phyloP scores from a whole-genome alignment of 2,329 filamentous ascomycete species.

The Anthostomella pinea region DNA sequence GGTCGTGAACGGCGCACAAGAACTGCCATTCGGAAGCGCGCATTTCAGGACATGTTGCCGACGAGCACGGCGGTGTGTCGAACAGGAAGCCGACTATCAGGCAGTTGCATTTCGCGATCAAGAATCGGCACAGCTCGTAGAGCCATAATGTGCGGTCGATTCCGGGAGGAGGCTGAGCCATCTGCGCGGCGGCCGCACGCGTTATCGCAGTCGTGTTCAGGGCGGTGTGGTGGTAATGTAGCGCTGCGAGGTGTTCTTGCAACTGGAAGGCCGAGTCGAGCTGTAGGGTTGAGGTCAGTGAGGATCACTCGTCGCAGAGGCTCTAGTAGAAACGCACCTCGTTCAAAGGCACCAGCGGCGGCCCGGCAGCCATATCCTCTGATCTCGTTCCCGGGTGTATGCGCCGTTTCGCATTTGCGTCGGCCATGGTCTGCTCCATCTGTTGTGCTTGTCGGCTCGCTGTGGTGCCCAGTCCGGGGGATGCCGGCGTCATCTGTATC shows the following conservation, averaged over 20 bases:
- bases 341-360: slow-evolving; percentile 78
- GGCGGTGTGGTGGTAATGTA: slow-evolving; percentile 77
- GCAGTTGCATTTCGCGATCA: slow-evolving; percentile 90
- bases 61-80: slow-evolving; percentile 84
- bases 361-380: slow-evolving; percentile 89
- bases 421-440: slow-evolving; percentile 62
- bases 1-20: slow-evolving; percentile 93
- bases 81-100: slow-evolving; percentile 91
- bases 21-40: slow-evolving; percentile 99
- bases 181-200: slow-evolving; percentile 68
- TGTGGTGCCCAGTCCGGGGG: slow-evolving; percentile 49
- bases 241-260: slow-evolving; percentile 92
- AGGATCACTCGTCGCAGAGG: slow-evolving; percentile 10
- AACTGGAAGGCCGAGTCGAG: slow-evolving; percentile 97
- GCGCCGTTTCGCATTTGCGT: slow-evolving; percentile 74
- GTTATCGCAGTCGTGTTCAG: slow-evolving; percentile 69
- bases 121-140: slow-evolving; percentile 94
- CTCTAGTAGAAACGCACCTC: slow-evolving; percentile 58
- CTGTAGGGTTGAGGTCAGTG: slow-evolving; percentile 41
- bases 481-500: slow-evolving; percentile 82
- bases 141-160: slow-evolving; percentile 91
- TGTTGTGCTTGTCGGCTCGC: slow-evolving; percentile 57
- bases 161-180: slow-evolving; percentile 76
- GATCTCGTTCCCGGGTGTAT: slow-evolving; percentile 91
- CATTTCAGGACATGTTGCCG: slow-evolving; percentile 93